A percentile compares a stretch with the other conserved stretches of the same genome.
These are phyloP conservation scores for Triticum monococcum DNA, from an alignment of 176 grass and related monocot species.

Conservation along the genomic window DNA sequence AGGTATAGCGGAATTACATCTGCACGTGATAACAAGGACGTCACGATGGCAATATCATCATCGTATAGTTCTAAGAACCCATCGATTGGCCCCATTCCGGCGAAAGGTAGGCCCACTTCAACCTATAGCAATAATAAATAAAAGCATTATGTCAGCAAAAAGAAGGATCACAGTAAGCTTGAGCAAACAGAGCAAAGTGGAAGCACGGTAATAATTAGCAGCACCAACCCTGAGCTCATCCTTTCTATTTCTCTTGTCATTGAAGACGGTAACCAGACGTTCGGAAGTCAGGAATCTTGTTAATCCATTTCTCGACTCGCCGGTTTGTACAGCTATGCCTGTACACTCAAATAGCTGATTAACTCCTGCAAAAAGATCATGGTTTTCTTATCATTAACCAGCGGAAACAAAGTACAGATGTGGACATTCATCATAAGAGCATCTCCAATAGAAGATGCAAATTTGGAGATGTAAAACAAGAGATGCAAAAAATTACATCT, in stretches of 20 bases:
- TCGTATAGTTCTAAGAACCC: not conserved
- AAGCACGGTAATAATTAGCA: not conserved
- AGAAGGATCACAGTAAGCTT: not conserved
- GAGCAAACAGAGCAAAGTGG: not conserved
- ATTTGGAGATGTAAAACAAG: too few relatives aligned
- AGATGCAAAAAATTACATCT: too few relatives aligned
- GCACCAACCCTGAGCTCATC: not conserved
- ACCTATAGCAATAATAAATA: not conserved
- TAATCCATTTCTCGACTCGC: not conserved
- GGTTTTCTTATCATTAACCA: too few relatives aligned
- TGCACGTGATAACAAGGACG: not conserved
- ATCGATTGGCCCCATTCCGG: not conserved
- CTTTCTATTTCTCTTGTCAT: not conserved
- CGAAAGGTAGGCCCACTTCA: not conserved
- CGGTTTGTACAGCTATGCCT: not conserved
- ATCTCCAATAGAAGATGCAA: too few relatives aligned
- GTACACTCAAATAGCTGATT: not conserved
- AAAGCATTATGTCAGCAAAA: not conserved
- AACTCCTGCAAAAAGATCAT: not conserved
- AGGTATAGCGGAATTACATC: not conserved
- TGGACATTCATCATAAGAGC: not conserved
- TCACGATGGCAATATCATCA: not conserved
- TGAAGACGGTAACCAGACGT: not conserved
- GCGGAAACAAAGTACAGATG: too few relatives aligned
- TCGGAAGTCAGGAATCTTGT: constrained; percentile 38